These are phyloP conservation scores for Populus trichocarpa DNA, from an alignment of 441 rosid genomes.

Conservation along the genomic window DNA sequence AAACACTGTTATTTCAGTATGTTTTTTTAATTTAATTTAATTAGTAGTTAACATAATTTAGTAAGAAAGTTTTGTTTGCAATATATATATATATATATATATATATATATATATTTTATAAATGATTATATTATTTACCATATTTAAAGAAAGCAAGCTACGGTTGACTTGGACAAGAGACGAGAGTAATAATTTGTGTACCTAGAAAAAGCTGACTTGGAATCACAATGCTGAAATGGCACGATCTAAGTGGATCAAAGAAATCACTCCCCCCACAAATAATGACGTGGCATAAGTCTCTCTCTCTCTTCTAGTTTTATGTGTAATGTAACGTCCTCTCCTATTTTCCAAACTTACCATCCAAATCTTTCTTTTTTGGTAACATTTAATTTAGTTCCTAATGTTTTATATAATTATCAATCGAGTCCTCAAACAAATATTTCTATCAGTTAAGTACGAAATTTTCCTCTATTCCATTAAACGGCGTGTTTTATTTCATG, in stretches of 20 bases:
- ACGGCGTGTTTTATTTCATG: neutral
- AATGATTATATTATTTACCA: too few relatives aligned
- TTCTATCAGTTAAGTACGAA: neutral
- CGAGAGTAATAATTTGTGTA: too few relatives aligned
- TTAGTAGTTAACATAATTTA: too few relatives aligned
- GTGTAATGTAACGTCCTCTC: too few relatives aligned
- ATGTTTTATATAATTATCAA: too few relatives aligned
- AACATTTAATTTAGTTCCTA: neutral
- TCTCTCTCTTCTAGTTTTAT: too few relatives aligned
- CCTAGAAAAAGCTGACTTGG: neutral
- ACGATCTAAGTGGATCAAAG: conserved; percentile 9
- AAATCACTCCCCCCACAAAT: neutral
- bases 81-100: too few relatives aligned
- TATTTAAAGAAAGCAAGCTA: neutral
- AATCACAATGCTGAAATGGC: conserved; percentile 19
- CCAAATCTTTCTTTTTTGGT: neutral
- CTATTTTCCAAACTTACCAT: neutral
- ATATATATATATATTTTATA: too few relatives aligned
- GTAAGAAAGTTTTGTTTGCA: too few relatives aligned
- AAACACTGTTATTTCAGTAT: too few relatives aligned
- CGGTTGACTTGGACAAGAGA: neutral
- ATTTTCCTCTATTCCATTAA: neutral
- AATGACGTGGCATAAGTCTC: neutral
- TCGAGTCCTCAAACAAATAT: neutral
- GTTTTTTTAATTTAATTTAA: too few relatives aligned